Evolutionary conservation across 108 stramenopile species (phyloP).

Genomic region (Cyclotella cryptica): DNA sequence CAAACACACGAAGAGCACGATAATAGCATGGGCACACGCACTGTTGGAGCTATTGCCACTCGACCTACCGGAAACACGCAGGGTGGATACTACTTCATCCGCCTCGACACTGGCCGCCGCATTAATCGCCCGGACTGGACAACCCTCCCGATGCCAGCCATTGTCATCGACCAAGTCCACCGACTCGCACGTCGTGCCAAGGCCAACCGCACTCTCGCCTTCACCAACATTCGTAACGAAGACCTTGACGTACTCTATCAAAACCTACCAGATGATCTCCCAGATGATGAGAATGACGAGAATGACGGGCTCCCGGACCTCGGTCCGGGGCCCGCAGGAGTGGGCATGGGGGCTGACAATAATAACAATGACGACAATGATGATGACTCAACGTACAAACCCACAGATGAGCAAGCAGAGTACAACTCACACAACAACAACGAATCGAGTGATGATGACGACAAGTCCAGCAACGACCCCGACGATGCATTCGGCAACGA

Average conservation of each 20-base stretch:
- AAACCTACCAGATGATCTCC: neutral
- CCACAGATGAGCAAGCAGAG: too few relatives aligned
- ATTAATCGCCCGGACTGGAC: neutral
- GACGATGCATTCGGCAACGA: too few relatives aligned
- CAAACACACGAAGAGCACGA: slow-evolving; percentile 52
- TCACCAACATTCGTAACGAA: neutral
- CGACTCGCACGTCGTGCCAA: neutral
- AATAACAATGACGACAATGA: too few relatives aligned
- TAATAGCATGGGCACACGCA: slow-evolving; percentile 2
- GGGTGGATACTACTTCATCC: slow-evolving; percentile 2
- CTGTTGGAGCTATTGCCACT: neutral
- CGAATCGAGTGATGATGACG: too few relatives aligned
- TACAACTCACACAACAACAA: too few relatives aligned
- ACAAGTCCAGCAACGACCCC: too few relatives aligned
- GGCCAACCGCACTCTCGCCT: neutral
- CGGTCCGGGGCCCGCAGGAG: neutral
- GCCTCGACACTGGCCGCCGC: neutral
- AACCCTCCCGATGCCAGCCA: neutral
- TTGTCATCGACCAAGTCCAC: neutral
- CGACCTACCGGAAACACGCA: neutral
- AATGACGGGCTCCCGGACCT: neutral
- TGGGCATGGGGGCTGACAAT: neutral
- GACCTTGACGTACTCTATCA: slow-evolving; percentile 4
- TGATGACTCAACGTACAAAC: too few relatives aligned
- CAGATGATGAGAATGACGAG: too few relatives aligned